Base-by-base conservation (phyloP, 1,284 basidiomycete genomes). In the Meira nashicola region DNA sequence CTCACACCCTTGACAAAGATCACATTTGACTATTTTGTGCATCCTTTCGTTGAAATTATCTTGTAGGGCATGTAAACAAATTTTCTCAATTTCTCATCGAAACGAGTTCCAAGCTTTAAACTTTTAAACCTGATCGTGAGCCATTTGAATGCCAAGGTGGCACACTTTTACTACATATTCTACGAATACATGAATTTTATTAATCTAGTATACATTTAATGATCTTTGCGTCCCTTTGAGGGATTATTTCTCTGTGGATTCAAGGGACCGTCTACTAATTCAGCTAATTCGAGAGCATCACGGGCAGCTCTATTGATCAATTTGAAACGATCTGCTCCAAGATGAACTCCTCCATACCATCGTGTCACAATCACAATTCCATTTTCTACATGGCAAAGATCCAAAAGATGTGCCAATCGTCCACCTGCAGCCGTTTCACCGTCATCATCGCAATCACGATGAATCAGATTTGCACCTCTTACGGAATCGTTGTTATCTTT, bases 381-480 rank as follows among this genome's bases (percentile, higher is more conserved):
- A 51, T 77, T 76, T 21, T 69, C 66, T 21, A 76, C 39, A 43
- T 68, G 67, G 47, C 77, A 52, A 2, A 78, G 59, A 37, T 69
- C 61, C 9, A 79, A 58, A 19, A 79, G 57, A 62, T 79, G 78
- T 0, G 78, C 78, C 8, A 79, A 55, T 9, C 78, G 59, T 1
- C 73, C 74, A 0, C 78, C 78, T 0, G 78, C 78, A 0, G 78
- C 77, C 0, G 74, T 68, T 55, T 79, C 78, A 40, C 78, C 78
- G 54, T 76, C 69, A 41, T 78, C 76, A 55, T 76, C 73, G 56
- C 70, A 70, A 54, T 76, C 76, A 38, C 74, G 68, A 62, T 78
- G 75, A 2, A 74, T 37, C 7, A 48, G 6, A 33, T 33, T 33
- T 3, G 8, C 28, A 33, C 28, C 28, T 33, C 8, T 33, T 33